A percentile compares a stretch with the other conserved stretches of the same genome.
Conservation (phyloP, 2,329 filamentous ascomycete genomes). For the Chrysoporthe austroafricana region DNA sequence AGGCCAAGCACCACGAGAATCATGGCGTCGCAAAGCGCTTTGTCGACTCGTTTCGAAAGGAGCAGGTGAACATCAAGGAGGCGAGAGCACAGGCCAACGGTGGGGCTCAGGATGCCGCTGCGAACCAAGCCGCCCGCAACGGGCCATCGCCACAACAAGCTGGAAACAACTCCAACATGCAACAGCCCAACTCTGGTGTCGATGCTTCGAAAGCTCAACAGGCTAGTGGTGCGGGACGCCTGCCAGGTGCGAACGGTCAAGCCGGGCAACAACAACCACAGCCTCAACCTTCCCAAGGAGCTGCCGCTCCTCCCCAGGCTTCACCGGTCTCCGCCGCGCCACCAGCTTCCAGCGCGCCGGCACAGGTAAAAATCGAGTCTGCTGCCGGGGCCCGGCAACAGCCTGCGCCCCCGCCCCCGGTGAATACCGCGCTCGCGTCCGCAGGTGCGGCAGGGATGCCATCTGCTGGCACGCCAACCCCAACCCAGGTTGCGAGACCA, state of each 20-base stretch:
- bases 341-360: conserved; percentile 30
- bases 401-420: conserved; percentile 32
- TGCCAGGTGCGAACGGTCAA: conserved; percentile 32
- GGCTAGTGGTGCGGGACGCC: conserved; percentile 35
- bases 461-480: conserved; percentile 53
- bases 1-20: conserved; percentile 48
- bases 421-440: conserved; percentile 38
- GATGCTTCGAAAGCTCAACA: conserved; percentile 52
- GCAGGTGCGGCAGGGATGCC: conserved; percentile 40
- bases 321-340: conserved; percentile 33
- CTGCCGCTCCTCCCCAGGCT: conserved; percentile 24
- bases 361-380: conserved; percentile 44
- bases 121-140: conserved; percentile 28
- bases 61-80: conserved; percentile 43
- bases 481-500: conserved; percentile 38
- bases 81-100: conserved; percentile 33
- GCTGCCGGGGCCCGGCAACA: conserved; percentile 36
- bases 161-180: conserved; percentile 31
- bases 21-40: conserved; percentile 53
- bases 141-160: conserved; percentile 26
- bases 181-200: conserved; percentile 47
- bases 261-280: conserved; percentile 30
- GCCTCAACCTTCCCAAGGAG: conserved; percentile 30
- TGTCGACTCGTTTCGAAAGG: conserved; percentile 52
- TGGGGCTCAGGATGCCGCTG: conserved; percentile 19